phyloP scores from a whole-genome alignment of 2,329 filamentous ascomycete species.

The Bipolaris victoriae region DNA sequence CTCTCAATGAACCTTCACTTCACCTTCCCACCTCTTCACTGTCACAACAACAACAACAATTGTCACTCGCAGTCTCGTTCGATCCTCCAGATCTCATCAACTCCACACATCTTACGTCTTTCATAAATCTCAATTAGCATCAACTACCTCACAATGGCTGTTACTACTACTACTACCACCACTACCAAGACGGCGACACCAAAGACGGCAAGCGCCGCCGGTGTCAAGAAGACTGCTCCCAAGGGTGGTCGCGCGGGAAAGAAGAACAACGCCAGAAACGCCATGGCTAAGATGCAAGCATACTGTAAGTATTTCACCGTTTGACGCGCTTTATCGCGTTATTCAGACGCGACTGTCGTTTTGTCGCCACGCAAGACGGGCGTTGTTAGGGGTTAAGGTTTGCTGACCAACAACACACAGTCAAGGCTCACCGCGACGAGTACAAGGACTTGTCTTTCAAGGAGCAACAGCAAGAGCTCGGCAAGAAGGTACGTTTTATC shows the following conservation, averaged over 20 bases:
- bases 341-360: slow-evolving; percentile 22
- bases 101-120: not conserved
- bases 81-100: not conserved
- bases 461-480: slow-evolving; percentile 47
- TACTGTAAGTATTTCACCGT: slow-evolving; percentile 37
- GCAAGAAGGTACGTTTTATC: slow-evolving; percentile 37
- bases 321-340: slow-evolving; percentile 26
- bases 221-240: slow-evolving; percentile 39
- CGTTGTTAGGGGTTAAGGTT: not conserved
- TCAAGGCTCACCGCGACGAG: slow-evolving; percentile 46
- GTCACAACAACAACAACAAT: slow-evolving; percentile 6
- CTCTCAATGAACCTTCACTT: slow-evolving; percentile 24
- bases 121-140: not conserved
- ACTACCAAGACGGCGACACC: slow-evolving; percentile 34
- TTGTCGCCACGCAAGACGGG: not conserved
- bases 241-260: slow-evolving; percentile 22
- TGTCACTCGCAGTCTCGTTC: not conserved
- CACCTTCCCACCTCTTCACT: slow-evolving; percentile 12
- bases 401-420: slow-evolving; percentile 29
- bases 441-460: slow-evolving; percentile 43
- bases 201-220: slow-evolving; percentile 30
- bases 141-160: slow-evolving; percentile 29
- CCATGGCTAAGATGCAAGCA: slow-evolving; percentile 47
- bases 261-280: slow-evolving; percentile 34
- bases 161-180: slow-evolving; percentile 31